Conservation (phyloP, 306 rosid genomes). For the Carpinus fangiana region DNA sequence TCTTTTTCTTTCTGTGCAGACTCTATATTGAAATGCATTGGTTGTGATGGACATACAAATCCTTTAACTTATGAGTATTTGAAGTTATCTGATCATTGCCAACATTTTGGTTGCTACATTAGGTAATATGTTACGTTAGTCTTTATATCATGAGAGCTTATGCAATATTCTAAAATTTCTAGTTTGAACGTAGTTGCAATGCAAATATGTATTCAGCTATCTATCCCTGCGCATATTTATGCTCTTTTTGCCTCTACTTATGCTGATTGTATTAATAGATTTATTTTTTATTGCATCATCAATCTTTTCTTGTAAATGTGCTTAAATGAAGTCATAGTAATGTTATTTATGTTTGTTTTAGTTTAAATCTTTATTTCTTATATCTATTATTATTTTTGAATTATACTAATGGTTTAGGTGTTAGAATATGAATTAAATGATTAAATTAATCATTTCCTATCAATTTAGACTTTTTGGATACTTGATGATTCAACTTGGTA, state of each 20-base stretch:
- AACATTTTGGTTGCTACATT: constrained; percentile 58
- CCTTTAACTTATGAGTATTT: constrained; percentile 38
- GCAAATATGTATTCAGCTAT: neutral
- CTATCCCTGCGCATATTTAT: neutral
- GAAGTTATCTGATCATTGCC: constrained; percentile 66
- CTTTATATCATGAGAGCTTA: neutral
- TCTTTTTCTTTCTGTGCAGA: constrained; percentile 49
- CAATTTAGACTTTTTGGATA: no score
- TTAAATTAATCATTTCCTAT: no score
- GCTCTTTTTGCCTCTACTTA: neutral
- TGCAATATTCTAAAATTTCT: neutral
- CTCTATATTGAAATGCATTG: constrained; percentile 43
- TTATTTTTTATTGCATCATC: neutral
- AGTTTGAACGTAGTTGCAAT: neutral
- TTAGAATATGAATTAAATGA: no score
- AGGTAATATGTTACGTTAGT: constrained; percentile 43
- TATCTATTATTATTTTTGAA: neutral
- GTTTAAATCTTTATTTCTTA: neutral
- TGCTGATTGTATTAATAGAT: neutral
- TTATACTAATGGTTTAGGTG: neutral
- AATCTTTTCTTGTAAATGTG: neutral
- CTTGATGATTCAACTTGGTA: no score
- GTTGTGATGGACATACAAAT: constrained; percentile 38
- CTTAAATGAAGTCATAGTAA: neutral
- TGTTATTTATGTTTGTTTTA: neutral